A percentile compares a stretch with the other conserved stretches of the same genome.
These are phyloP conservation scores for Lipomyces kockii DNA, from an alignment of 805 yeast genomes.

Conservation along the genomic window DNA sequence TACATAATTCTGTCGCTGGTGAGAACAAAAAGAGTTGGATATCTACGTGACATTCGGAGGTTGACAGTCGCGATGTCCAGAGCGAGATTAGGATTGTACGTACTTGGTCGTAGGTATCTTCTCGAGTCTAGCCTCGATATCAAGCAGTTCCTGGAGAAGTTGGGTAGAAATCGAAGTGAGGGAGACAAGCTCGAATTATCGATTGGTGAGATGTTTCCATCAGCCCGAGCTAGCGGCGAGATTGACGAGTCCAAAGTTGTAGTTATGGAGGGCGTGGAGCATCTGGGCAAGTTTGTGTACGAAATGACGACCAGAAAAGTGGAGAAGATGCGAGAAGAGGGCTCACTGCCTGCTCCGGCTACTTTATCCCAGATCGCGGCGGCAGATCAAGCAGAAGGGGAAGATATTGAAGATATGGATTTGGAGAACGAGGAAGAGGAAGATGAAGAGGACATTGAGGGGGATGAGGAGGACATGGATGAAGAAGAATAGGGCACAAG, in stretches of 20 bases:
- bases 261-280: slow-evolving; percentile 43
- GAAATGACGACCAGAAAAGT: slow-evolving; percentile 43
- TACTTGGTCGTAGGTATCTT: slow-evolving; percentile 40
- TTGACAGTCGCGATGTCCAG: slow-evolving; percentile 43
- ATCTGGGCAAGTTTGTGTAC: slow-evolving; percentile 44
- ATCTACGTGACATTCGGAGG: slow-evolving; percentile 38
- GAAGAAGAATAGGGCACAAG: neutral
- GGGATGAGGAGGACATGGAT: slow-evolving; percentile 6
- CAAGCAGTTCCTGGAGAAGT: slow-evolving; percentile 23
- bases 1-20: slow-evolving; percentile 48
- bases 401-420: slow-evolving; percentile 2
- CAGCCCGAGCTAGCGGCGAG: slow-evolving; percentile 19
- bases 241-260: slow-evolving; percentile 30
- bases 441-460: slow-evolving; percentile 4
- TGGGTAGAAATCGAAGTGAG: slow-evolving; percentile 14
- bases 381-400: neutral
- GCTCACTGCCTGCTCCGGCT: neutral
- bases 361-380: neutral
- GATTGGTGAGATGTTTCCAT: slow-evolving; percentile 44
- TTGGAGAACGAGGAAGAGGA: slow-evolving; percentile 12
- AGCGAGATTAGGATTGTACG: slow-evolving; percentile 47
- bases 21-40: slow-evolving; percentile 43
- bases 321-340: slow-evolving; percentile 19
- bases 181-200: slow-evolving; percentile 40
- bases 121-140: slow-evolving; percentile 29